Conservation (phyloP, 108 stramenopile genomes). For the Aurantiochytrium sp. region DNA sequence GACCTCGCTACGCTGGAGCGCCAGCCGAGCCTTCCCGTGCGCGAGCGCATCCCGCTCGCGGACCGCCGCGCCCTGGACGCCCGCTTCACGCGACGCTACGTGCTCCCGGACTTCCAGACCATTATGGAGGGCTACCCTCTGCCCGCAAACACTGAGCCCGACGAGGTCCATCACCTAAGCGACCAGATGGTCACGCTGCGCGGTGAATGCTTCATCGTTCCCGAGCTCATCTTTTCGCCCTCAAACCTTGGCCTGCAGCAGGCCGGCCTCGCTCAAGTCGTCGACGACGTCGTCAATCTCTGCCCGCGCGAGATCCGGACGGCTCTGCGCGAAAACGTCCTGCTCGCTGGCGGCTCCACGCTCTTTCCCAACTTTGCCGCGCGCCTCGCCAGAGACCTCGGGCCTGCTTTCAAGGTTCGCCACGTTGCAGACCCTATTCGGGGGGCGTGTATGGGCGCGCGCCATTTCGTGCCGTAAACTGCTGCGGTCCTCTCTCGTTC, state of each 20-base stretch:
- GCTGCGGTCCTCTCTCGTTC: too few species aligned
- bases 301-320: slow-evolving; percentile 35
- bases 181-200: slow-evolving; percentile 33
- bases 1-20: not conserved
- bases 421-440: not conserved
- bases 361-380: slow-evolving; percentile 45
- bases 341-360: slow-evolving; percentile 55
- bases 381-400: slow-evolving; percentile 45
- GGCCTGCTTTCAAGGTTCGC: not conserved
- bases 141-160: not conserved
- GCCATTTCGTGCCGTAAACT: not conserved
- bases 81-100: slow-evolving; percentile 40
- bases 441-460: not conserved
- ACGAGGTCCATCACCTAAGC: not conserved
- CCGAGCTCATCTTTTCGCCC: slow-evolving; percentile 57
- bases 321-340: slow-evolving; percentile 37
- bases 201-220: slow-evolving; percentile 52
- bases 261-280: slow-evolving; percentile 47
- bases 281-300: slow-evolving; percentile 35
- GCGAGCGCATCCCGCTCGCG: not conserved
- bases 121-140: slow-evolving; percentile 43
- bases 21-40: not conserved
- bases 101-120: slow-evolving; percentile 54
- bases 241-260: slow-evolving; percentile 50
- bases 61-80: slow-evolving; percentile 2